Conservation (phyloP, 495 filamentous ascomycete species). For the Parmelia sp. region DNA sequence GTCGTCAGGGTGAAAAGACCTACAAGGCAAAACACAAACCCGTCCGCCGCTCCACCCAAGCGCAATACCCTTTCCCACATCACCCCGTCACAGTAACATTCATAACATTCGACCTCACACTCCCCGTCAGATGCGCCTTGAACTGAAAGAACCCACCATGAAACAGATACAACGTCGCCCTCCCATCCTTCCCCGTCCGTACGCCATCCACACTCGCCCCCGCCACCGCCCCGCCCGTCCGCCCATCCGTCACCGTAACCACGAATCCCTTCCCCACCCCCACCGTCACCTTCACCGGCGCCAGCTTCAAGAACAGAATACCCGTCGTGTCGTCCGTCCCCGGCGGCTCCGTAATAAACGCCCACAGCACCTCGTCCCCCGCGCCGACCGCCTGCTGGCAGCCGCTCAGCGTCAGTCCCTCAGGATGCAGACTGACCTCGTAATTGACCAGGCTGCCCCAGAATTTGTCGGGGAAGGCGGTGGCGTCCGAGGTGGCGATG, state of each 20-base stretch:
- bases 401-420: not conserved
- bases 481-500: not conserved
- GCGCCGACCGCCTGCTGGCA: conserved; percentile 15
- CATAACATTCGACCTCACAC: not conserved
- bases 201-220: conserved; percentile 17
- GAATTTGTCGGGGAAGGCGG: not conserved
- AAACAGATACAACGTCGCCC: conserved; percentile 4
- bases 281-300: conserved; percentile 7
- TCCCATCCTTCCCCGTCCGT: conserved; percentile 10
- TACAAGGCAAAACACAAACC: not conserved
- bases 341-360: not conserved
- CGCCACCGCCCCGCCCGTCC: not conserved
- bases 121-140: conserved; percentile 12
- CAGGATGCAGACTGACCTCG: not conserved
- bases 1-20: too few relatives aligned
- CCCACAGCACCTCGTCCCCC: conserved; percentile 19
- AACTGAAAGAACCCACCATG: not conserved
- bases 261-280: conserved; percentile 1
- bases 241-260: conserved; percentile 12
- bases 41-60: too few relatives aligned
- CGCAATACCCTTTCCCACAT: not conserved
- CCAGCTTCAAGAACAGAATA: conserved; percentile 8
- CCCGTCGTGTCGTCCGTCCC: not conserved
- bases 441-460: conserved; percentile 20
- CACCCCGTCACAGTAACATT: conserved; percentile 11